phyloP scores from a whole-genome alignment of 371 early-diverging fungal genomes.

The Rhizomucor pusillus region DNA sequence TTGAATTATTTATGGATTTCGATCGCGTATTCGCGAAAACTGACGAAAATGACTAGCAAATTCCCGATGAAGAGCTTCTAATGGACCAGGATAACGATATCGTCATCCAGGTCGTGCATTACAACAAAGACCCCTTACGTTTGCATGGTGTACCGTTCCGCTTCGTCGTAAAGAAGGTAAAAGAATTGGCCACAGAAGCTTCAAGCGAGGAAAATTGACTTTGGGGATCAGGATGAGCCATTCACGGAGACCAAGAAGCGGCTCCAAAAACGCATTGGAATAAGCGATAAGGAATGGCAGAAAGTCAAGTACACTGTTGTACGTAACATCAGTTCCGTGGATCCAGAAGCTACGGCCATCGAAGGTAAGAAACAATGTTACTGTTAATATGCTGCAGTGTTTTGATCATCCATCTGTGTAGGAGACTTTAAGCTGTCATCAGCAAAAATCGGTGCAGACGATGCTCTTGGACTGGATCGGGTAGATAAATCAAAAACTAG shows the following conservation, averaged over 20 bases:
- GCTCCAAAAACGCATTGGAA: constrained; percentile 68
- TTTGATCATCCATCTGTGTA: constrained; percentile 9
- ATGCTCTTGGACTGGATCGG: constrained; percentile 77
- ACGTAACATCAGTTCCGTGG: constrained; percentile 10
- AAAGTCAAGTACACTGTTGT: constrained; percentile 69
- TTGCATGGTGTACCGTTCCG: constrained; percentile 84
- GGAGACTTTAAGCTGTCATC: constrained; percentile 56
- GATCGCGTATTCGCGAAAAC: too few relatives aligned
- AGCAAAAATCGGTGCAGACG: constrained; percentile 44
- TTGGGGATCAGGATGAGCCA: constrained; percentile 52
- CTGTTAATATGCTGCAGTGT: not conserved
- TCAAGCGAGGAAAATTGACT: not conserved
- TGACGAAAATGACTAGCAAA: constrained; percentile 52
- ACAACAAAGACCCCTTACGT: constrained; percentile 61
- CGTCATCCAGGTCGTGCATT: constrained; percentile 70
- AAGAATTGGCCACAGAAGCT: not conserved
- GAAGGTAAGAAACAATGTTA: constrained; percentile 34
- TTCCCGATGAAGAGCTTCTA: constrained; percentile 59
- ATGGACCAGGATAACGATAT: constrained; percentile 47
- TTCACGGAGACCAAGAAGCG: constrained; percentile 71
- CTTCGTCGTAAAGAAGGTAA: constrained; percentile 63
- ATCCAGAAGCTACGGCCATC: constrained; percentile 32
- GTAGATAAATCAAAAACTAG: constrained; percentile 63
- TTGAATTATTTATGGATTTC: too few relatives aligned
- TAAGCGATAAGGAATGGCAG: constrained; percentile 84